Percentiles rank a stretch among this genome's conserved stretches.
phyloP scores from a whole-genome alignment of 768 basidiomycete genomes.

The Tricholoma hemisulphureum region DNA sequence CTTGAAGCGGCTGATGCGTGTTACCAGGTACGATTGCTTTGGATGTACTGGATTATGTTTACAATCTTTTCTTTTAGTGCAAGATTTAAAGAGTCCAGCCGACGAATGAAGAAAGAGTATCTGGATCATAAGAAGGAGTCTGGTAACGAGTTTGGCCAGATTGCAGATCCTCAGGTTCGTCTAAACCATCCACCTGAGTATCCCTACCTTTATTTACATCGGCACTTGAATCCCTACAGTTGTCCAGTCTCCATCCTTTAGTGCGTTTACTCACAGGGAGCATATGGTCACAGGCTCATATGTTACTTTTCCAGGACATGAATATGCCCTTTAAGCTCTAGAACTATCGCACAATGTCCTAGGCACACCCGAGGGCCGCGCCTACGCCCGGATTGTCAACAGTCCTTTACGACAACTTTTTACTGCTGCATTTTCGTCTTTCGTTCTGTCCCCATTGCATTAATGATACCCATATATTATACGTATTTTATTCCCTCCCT shows the following conservation, averaged over 20 bases:
- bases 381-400: too few species aligned
- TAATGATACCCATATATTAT: neutral
- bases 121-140: neutral
- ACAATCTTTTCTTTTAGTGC: neutral
- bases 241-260: neutral
- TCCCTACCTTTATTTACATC: neutral
- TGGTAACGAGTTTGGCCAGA: neutral
- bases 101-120: neutral
- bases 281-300: neutral
- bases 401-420: too few species aligned
- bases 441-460: neutral
- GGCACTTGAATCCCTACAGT: neutral
- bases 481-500: neutral
- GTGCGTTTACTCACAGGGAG: neutral
- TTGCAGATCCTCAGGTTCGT: neutral
- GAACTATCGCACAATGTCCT: neutral
- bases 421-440: neutral
- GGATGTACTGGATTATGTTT: too few species aligned
- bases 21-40: neutral
- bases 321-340: neutral
- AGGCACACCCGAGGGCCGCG: neutral
- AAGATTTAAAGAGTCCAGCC: neutral
- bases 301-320: neutral
- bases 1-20: neutral
- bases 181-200: neutral